Base-by-base conservation (phyloP, 441 rosid genomes). In the Pelargonium myrrhifolium region DNA sequence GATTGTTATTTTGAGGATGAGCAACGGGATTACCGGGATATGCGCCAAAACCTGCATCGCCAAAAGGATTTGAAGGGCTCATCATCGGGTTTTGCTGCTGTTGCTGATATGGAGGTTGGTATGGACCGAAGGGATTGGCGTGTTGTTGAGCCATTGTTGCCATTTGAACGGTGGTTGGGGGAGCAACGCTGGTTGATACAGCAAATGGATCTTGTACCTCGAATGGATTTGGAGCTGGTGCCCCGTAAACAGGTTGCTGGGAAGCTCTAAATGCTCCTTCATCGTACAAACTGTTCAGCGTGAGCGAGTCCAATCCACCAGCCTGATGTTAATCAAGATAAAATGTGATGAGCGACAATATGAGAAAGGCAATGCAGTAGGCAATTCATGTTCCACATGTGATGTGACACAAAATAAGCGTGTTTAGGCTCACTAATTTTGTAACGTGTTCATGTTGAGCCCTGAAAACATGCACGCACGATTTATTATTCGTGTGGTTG, bases 301-400 rank as follows among this genome's bases (percentile, higher is more conserved):
- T 89, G 66, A 92, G 94, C 0, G 98, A 75, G 79, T 94, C 99
- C 82, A 94, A 74, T 65, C 99, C 99, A 77, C 99, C 96, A 28
- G 85, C 95, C 99, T 93, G 69, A 53, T 62, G 77, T 4, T 18
- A 49, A 66, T 18, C 28, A 22, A 6, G 61, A 74, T 40, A 10
- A 58, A 8, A 70, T 35, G 40, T 6, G 17, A 5, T 66, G 37
- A 21, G 5, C 26, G 26, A 24, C 26, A 24, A 24, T 24, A 24
- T 24, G 26, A 24, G 26, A 24, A 24, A 24, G 26, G 26, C 26
- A 24, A 24, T 24, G 26, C 26, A 24, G 26, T 24, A 24, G 37
- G 37, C 37, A 31, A 5, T 31, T 31, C 1, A 7, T 31, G 37
- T 31, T 31, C 6, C 4, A 31, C 37, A 4, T 5, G 37, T 31